A percentile compares a stretch with the other conserved stretches of the same genome.
Conservation (phyloP, 2,329 filamentous ascomycete species). For the Parastagonospora nodorum region DNA sequence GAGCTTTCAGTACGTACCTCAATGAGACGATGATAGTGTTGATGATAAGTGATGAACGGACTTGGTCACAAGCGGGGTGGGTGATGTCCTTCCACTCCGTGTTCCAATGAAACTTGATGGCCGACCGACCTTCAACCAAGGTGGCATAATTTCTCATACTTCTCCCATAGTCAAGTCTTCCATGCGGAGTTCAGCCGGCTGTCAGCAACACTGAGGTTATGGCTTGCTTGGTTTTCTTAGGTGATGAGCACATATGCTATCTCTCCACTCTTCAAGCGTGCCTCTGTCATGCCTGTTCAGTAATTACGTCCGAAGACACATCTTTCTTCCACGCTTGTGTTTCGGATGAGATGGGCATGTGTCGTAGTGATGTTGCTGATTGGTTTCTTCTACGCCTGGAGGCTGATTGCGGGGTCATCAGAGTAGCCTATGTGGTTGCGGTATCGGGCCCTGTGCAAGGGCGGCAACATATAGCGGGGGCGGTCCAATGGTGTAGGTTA, state of each 20-base stretch:
- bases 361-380: conserved; percentile 17
- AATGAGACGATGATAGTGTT: conserved; percentile 14
- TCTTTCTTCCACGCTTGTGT: conserved; percentile 29
- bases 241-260: conserved; percentile 10
- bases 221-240: conserved; percentile 14
- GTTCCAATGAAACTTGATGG: conserved; percentile 19
- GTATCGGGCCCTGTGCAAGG: conserved; percentile 9
- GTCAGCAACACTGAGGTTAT: neutral
- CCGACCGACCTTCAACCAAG: conserved; percentile 7
- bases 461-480: conserved; percentile 18
- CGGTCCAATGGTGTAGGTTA: conserved; percentile 5
- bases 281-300: conserved; percentile 7
- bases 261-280: neutral
- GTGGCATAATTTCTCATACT: neutral
- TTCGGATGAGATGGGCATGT: conserved; percentile 25
- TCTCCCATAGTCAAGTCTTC: neutral
- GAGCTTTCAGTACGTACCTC: conserved; percentile 11
- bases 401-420: conserved; percentile 28
- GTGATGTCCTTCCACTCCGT: conserved; percentile 9
- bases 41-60: conserved; percentile 11
- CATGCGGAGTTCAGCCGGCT: conserved; percentile 1
- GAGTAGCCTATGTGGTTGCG: conserved; percentile 7
- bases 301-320: conserved; percentile 3
- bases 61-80: conserved; percentile 13
- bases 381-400: conserved; percentile 20